Conservation (phyloP, 306 rosid species). For the Vigna angularis region DNA sequence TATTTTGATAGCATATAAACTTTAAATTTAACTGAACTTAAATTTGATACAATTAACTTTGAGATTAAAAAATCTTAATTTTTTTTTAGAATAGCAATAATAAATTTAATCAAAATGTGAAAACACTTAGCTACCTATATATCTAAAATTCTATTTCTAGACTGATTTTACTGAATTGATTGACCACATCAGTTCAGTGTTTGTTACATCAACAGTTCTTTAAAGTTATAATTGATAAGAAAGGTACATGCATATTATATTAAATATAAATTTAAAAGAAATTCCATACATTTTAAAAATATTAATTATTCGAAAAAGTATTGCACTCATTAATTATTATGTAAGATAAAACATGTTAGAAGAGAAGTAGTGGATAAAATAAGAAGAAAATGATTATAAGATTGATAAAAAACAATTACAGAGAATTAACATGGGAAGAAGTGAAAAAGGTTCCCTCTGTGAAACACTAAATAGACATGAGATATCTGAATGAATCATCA, state of each 20-base stretch:
- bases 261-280: too few species aligned
- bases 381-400: conserved; percentile 19
- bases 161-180: not conserved
- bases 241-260: too few species aligned
- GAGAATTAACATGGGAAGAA: conserved; percentile 31
- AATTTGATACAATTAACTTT: too few species aligned
- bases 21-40: too few species aligned
- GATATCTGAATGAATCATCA: not conserved
- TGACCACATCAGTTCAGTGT: too few species aligned
- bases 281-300: too few species aligned
- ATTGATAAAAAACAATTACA: conserved; percentile 46
- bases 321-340: too few species aligned
- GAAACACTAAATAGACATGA: conserved; percentile 3
- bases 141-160: not conserved
- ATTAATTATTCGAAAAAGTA: too few species aligned
- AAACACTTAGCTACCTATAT: not conserved
- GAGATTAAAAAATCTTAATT: not conserved
- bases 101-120: not conserved
- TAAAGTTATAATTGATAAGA: too few species aligned
- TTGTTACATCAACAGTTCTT: too few species aligned
- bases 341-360: too few species aligned
- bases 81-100: not conserved
- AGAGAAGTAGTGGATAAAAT: not conserved
- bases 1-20: too few species aligned
- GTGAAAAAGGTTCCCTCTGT: not conserved